Base-by-base conservation (phyloP, 108 stramenopile species). In the Heterococcus sp. region DNA sequence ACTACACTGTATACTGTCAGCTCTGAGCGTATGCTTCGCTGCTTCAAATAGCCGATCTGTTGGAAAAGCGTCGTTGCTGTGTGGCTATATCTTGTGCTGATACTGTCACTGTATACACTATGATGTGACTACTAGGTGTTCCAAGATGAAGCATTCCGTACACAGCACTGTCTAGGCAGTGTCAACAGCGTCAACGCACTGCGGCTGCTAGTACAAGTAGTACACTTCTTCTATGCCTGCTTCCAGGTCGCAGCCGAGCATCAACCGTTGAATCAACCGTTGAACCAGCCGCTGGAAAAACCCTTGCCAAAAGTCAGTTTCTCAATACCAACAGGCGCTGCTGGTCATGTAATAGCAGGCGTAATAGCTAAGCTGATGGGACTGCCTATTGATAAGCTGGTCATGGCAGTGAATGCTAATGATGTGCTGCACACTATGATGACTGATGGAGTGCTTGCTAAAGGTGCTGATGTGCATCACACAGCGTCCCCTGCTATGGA, bases 171-270 rank as follows among this genome's bases (percentile, higher is more conserved):
- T 31, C 28, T 73, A 27, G 37, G 72, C 14, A 73, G 93, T 8
- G 88, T 93, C 21, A 95, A 95, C 76, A 88, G 87, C 35, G 93
- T 93, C 88, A 95, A 95, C 69, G 92, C 93, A 73, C 91, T 91
- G 1, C 75, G 95, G 34, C 93, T 93, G 35, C 38, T 94, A 35
- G 85, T 89, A 35, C 95, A 95, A 80, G 92, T 93, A 88, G 88
- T 92, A 0, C 95, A 93, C 76, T 94, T 87, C 79, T 83, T 92
- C 32, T 95, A 93, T 92, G 89, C 92, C 26, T 93, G 93, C 38
- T 31, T 73, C 37, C 2, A 73, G 37, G 33, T 73, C 11, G 32
- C 70, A 35, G 0, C 1, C 0, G 32, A 32, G 21, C 32, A 0
- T 0, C 1, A 32, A 32, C 68, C 68, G 29, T 1, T 65, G 0